These are phyloP conservation scores for Closterium sp. DNA, from an alignment of 139 green algal genomes.

Conservation along the genomic window DNA sequence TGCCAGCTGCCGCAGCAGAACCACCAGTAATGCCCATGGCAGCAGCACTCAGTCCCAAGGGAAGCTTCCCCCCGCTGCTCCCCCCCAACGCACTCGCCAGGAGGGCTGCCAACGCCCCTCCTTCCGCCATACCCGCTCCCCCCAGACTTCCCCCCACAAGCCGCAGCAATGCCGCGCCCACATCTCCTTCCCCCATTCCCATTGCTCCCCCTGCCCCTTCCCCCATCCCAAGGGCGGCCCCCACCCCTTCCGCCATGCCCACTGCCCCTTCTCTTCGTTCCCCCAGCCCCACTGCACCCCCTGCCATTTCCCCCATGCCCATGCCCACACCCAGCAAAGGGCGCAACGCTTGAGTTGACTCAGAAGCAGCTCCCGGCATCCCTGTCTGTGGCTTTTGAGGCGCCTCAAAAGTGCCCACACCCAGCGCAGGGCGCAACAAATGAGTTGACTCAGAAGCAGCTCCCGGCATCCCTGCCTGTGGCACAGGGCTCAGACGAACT, in stretches of 20 bases:
- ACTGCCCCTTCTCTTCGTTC: neutral
- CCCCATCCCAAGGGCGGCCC: neutral
- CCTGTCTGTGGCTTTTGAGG: too few species aligned
- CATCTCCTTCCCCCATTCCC: neutral
- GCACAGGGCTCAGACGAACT: neutral
- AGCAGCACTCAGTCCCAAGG: neutral
- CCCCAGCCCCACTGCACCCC: too few species aligned
- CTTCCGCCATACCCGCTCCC: neutral
- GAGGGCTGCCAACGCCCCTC: neutral
- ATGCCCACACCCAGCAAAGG: neutral
- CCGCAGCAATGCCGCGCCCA: neutral
- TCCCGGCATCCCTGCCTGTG: neutral
- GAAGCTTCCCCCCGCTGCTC: too few species aligned
- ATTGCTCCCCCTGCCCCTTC: neutral
- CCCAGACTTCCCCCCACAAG: neutral
- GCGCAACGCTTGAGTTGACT: too few species aligned
- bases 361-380: too few species aligned
- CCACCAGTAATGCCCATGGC: neutral
- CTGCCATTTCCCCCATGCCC: neutral
- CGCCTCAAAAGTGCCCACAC: too few species aligned
- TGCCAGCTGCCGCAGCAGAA: neutral
- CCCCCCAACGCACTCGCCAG: neutral
- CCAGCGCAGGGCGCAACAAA: too few species aligned
- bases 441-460: too few species aligned
- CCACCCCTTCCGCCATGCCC: neutral